Conservation (phyloP, 108 stramenopile species). For the Cyclotella choctawhatcheeana region DNA sequence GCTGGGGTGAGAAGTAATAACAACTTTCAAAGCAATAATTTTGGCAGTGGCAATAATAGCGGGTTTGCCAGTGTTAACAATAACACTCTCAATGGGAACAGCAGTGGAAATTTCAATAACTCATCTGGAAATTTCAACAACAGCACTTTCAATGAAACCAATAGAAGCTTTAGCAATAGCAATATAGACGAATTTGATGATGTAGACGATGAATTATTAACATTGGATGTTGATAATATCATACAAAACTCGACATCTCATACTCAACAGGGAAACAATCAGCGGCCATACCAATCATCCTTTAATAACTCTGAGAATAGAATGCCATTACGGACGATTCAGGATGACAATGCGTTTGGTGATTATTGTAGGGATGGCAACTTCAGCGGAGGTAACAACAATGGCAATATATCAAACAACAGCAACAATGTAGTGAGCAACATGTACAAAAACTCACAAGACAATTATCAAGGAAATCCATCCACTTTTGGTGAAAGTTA, state of each 20-base stretch:
- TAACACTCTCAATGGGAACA: not conserved
- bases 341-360: not conserved
- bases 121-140: not conserved
- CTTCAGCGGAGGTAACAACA: not conserved
- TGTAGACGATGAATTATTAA: constrained; percentile 37
- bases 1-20: not conserved
- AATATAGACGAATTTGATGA: constrained; percentile 28
- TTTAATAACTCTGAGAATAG: not conserved
- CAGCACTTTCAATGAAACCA: not conserved
- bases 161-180: not conserved
- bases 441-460: not conserved
- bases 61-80: not conserved
- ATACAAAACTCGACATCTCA: constrained; percentile 8
- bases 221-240: constrained; percentile 49
- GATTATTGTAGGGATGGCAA: not conserved
- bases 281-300: not conserved
- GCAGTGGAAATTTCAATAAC: not conserved
- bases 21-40: not conserved
- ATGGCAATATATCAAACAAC: not conserved
- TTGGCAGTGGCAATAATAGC: not conserved
- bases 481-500: constrained; percentile 16
- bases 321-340: constrained; percentile 1
- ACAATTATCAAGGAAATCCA: constrained; percentile 5
- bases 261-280: not conserved
- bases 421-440: not conserved